Conservation (phyloP, 1,284 basidiomycete species). For the Trichosporon asahii region DNA sequence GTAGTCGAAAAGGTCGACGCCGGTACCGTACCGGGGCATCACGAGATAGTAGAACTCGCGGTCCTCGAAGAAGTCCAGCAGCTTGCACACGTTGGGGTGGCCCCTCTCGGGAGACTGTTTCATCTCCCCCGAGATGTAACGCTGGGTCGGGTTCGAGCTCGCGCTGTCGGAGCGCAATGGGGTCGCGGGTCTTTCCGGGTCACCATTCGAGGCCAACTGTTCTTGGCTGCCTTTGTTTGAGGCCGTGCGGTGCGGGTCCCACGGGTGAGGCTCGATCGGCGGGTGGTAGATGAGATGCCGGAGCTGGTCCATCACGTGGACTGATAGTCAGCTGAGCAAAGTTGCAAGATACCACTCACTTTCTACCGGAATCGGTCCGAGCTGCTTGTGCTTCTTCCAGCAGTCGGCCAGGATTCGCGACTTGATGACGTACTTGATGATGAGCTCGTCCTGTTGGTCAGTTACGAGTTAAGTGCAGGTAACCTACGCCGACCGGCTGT, state of each 20-base stretch:
- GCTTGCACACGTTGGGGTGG: slow-evolving; percentile 65
- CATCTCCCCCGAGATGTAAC: slow-evolving; percentile 40
- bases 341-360: slow-evolving; percentile 51
- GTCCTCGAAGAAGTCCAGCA: slow-evolving; percentile 97
- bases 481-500: slow-evolving; percentile 68
- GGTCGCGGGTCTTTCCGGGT: slow-evolving; percentile 16
- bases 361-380: slow-evolving; percentile 97
- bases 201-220: neutral
- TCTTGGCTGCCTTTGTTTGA: neutral
- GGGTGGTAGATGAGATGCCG: slow-evolving; percentile 71
- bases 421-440: slow-evolving; percentile 99
- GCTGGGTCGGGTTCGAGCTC: slow-evolving; percentile 32
- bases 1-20: slow-evolving; percentile 85
- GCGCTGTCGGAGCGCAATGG: slow-evolving; percentile 26
- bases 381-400: slow-evolving; percentile 93
- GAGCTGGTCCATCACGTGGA: slow-evolving; percentile 87
- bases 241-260: slow-evolving; percentile 61
- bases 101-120: slow-evolving; percentile 42
- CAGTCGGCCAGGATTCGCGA: slow-evolving; percentile 96
- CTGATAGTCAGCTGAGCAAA: slow-evolving; percentile 21
- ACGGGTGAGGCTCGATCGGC: slow-evolving; percentile 64
- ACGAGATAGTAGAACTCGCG: slow-evolving; percentile 86
- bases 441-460: slow-evolving; percentile 57
- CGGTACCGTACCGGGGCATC: slow-evolving; percentile 56
- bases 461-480: no score